Percentiles rank a stretch among this genome's conserved stretches.
Evolutionary conservation across 2,329 filamentous ascomycete genomes (phyloP).

Genomic region (Amauroascus niger): DNA sequence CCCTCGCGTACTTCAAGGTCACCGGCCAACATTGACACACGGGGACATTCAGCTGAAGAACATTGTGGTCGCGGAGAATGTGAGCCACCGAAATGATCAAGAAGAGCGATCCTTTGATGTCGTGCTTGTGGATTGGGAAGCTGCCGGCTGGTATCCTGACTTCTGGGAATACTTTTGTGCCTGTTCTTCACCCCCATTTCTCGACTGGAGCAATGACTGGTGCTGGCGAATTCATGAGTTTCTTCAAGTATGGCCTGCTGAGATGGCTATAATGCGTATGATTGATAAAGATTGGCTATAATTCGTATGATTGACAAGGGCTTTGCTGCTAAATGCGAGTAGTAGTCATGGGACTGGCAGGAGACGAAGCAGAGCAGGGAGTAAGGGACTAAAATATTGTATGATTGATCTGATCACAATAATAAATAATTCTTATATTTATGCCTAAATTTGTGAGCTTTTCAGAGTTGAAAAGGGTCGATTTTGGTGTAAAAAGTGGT

Average conservation of each 20-base stretch:
- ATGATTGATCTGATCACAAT: too few relatives aligned
- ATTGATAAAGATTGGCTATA: slow-evolving; percentile 21
- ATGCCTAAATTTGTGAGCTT: too few relatives aligned
- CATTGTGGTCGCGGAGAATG: slow-evolving; percentile 22
- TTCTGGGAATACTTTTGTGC: slow-evolving; percentile 26
- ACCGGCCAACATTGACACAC: slow-evolving; percentile 26
- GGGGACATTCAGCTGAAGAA: slow-evolving; percentile 26
- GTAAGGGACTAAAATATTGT: too few relatives aligned
- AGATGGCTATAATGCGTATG: slow-evolving; percentile 24
- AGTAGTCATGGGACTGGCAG: not conserved
- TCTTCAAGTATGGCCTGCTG: slow-evolving; percentile 24
- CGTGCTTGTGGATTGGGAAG: slow-evolving; percentile 25
- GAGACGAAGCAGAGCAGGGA: too few relatives aligned
- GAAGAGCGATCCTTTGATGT: slow-evolving; percentile 25
- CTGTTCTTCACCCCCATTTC: slow-evolving; percentile 14
- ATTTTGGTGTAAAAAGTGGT: too few relatives aligned
- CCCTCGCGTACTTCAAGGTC: slow-evolving; percentile 20
- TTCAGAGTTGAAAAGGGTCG: too few relatives aligned
- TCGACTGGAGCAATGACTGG: slow-evolving; percentile 24
- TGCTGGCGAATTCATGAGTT: slow-evolving; percentile 24
- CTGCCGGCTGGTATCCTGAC: slow-evolving; percentile 24
- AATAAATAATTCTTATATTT: too few relatives aligned
- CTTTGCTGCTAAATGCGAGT: not conserved
- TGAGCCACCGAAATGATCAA: slow-evolving; percentile 15
- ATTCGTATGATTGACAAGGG: not conserved